phyloP scores from a whole-genome alignment of 177 flowering plant species.

The Vitis hybrid region DNA sequence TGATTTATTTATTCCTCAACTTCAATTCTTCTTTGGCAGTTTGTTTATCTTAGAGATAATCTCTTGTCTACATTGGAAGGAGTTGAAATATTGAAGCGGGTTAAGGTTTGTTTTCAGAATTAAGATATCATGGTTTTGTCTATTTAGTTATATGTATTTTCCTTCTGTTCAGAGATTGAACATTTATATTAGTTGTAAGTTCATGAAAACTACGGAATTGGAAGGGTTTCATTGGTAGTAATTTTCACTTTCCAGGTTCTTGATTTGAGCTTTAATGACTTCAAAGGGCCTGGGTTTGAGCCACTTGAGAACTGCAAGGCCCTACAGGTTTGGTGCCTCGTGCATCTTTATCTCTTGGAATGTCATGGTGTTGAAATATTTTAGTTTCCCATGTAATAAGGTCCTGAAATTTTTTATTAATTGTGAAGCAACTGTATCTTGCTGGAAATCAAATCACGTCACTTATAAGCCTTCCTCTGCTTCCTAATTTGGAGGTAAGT shows the following conservation, averaged over 20 bases:
- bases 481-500: conserved; percentile 94
- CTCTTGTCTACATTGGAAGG: conserved; percentile 89
- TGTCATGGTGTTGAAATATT: background rate
- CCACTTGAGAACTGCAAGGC: conserved; percentile 91
- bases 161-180: background rate
- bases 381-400: background rate
- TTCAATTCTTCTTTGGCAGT: conserved; percentile 49
- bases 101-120: conserved; percentile 66
- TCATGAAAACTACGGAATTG: background rate
- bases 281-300: conserved; percentile 98
- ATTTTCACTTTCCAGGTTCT: conserved; percentile 65
- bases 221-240: background rate
- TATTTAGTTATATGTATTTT: background rate
- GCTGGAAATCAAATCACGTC: conserved; percentile 99
- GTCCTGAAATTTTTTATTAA: conserved; percentile 14
- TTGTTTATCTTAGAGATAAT: conserved; percentile 99
- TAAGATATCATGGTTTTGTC: background rate
- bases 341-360: conserved; percentile 5
- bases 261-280: conserved; percentile 97
- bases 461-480: conserved; percentile 84
- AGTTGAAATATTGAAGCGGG: conserved; percentile 79
- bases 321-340: conserved; percentile 62
- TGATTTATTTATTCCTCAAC: background rate
- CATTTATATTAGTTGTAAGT: background rate
- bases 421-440: conserved; percentile 89